A percentile compares a stretch with the other conserved stretches of the same genome.
phyloP scores from a whole-genome alignment of 805 yeast species.

The Maudiozyma barnettii region DNA sequence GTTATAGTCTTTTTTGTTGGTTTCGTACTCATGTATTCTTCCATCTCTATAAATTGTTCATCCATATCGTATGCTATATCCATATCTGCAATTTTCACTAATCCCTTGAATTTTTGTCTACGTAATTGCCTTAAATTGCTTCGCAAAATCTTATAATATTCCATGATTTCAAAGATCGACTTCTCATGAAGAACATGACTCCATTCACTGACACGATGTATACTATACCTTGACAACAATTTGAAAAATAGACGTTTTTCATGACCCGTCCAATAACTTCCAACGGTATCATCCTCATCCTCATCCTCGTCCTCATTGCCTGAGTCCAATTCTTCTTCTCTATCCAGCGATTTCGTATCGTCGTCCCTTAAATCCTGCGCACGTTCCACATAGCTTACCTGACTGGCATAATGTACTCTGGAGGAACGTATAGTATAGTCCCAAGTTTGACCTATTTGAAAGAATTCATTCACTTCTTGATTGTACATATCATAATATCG shows the following conservation, averaged over 20 bases:
- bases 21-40: slow-evolving; percentile 16
- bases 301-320: background rate
- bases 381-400: slow-evolving; percentile 2
- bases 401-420: slow-evolving; percentile 1
- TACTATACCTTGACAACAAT: slow-evolving; percentile 22
- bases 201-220: slow-evolving; percentile 28
- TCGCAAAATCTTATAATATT: slow-evolving; percentile 19
- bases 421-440: slow-evolving; percentile 8
- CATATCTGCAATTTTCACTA: slow-evolving; percentile 15
- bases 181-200: slow-evolving; percentile 11
- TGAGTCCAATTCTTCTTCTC: background rate
- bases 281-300: slow-evolving; percentile 7
- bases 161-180: slow-evolving; percentile 22
- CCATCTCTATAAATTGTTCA: slow-evolving; percentile 19
- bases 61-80: slow-evolving; percentile 30
- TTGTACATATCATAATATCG: slow-evolving; percentile 5
- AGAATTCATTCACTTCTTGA: slow-evolving; percentile 3
- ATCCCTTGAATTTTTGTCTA: slow-evolving; percentile 8
- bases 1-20: background rate
- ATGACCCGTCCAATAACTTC: slow-evolving; percentile 20
- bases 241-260: slow-evolving; percentile 27
- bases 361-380: background rate
- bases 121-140: slow-evolving; percentile 13
- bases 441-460: background rate
- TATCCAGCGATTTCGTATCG: background rate